Base-by-base conservation (phyloP, 805 yeast species). In the Yarrowia deformans region DNA sequence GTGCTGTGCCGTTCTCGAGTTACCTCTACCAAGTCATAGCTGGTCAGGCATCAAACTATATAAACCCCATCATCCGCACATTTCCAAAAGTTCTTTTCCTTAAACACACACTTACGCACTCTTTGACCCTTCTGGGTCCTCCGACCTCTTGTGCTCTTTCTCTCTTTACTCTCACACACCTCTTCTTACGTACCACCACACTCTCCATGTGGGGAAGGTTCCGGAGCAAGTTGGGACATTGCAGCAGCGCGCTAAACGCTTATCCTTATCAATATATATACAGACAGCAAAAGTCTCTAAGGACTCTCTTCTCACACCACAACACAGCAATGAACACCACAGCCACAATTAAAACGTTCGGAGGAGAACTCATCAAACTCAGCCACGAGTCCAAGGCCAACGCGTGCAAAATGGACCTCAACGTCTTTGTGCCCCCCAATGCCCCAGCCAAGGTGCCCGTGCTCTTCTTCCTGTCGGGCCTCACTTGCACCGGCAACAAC, bases 401-500 rank as follows among this genome's bases (percentile, higher is more conserved):
- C 10, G 81, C 84, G 29, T 89, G 96, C 69, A 78, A 83, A 42
- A 94, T 94, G 98, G 87, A 86, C 72, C 89, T 93, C 56, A 95
- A 94, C 74, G 85, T 94, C 54, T 94, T 87, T 74, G 78, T 95
- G 43, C 99, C 98, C 55, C 81, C 84, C 75, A 46, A 72, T 5
- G 70, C 74, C 10, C 54, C 74, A 48, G 70, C 75, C 3, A 79
- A 78, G 43, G 79, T 90, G 34, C 98, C 99, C 0, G 91, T 90
- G 0, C 77, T 94, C 71, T 78, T 90, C 72, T 94, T 88, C 75
- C 83, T 94, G 29, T 88, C 97, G 1, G 99, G 99, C 0, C 83
- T 94, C 73, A 91, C 98, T 0, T 94, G 98, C 78, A 88, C 97
- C 1, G 97, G 97, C 60, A 87, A 91, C 80, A 95, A 93, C 77